Evolutionary conservation across 78 protist species (phyloP).

Genomic region (Dictyostelium firmibasis): DNA sequence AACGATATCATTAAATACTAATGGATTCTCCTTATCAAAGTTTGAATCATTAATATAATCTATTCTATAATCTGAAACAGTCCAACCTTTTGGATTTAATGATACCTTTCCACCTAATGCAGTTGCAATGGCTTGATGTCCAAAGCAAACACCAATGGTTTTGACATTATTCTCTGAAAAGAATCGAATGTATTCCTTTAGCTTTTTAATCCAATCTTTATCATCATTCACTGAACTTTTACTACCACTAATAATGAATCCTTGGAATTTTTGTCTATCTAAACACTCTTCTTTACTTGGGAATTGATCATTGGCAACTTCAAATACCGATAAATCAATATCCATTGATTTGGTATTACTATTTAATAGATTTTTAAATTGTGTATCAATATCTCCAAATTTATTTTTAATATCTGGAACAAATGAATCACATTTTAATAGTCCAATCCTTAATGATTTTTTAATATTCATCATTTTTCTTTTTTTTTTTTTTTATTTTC

Average conservation of each 20-base stretch:
- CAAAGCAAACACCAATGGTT: conserved; percentile 71
- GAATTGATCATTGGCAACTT: conserved; percentile 8
- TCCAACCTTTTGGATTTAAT: conserved; percentile 54
- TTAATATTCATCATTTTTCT: not conserved
- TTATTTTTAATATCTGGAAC: conserved; percentile 51
- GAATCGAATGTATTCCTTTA: conserved; percentile 30
- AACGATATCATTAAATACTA: not conserved
- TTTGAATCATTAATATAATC: not conserved
- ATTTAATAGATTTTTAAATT: conserved; percentile 33
- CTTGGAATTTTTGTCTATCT: conserved; percentile 8
- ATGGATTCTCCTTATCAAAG: not conserved
- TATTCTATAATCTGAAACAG: conserved; percentile 29
- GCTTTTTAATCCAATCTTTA: conserved; percentile 4
- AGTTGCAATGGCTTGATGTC: conserved; percentile 60
- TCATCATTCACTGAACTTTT: conserved; percentile 57
- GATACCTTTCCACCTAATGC: conserved; percentile 45
- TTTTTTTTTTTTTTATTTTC: not conserved
- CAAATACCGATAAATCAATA: conserved; percentile 41
- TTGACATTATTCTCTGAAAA: conserved; percentile 22
- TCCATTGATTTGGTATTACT: not conserved
- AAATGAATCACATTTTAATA: conserved; percentile 67
- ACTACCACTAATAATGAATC: conserved; percentile 56
- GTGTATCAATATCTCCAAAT: conserved; percentile 64
- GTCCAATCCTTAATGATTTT: conserved; percentile 40
- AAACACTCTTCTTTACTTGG: conserved; percentile 27